A percentile compares a stretch with the other conserved stretches of the same genome.
These are phyloP conservation scores for Clavulina sp. DNA, from an alignment of 768 basidiomycete species.

Conservation along the genomic window DNA sequence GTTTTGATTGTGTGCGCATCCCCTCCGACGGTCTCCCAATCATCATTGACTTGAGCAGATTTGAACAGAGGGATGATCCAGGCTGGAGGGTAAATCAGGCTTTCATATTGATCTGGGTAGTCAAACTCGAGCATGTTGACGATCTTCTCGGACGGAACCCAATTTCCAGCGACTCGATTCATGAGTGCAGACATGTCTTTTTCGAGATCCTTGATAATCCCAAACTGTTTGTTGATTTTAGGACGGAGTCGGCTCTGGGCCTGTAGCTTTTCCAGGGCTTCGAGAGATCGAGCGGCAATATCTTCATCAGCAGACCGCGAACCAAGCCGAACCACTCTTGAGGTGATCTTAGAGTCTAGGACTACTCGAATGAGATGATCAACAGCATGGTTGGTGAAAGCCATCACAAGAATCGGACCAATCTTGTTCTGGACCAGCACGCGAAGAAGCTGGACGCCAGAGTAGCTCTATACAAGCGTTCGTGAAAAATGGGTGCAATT, in stretches of 20 bases:
- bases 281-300: conserved; percentile 35
- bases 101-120: conserved; percentile 23
- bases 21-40: too few species aligned
- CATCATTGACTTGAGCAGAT: too few species aligned
- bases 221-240: conserved; percentile 20
- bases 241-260: conserved; percentile 26
- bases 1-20: too few species aligned
- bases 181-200: conserved; percentile 31
- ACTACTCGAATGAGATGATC: conserved; percentile 54
- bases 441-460: conserved; percentile 49
- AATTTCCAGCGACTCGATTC: conserved; percentile 19
- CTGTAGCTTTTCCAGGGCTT: conserved; percentile 33
- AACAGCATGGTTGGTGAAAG: conserved; percentile 66
- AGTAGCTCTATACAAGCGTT: conserved; percentile 38
- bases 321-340: conserved; percentile 48
- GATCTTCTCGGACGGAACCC: neutral
- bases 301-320: conserved; percentile 18
- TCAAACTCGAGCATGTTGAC: conserved; percentile 19
- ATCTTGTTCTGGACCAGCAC: conserved; percentile 38
- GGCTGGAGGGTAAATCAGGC: neutral
- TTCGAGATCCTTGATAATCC: conserved; percentile 28
- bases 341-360: conserved; percentile 45
- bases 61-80: too few species aligned
- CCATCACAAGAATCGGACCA: conserved; percentile 37
- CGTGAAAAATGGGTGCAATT: neutral